A percentile compares a stretch with the other conserved stretches of the same genome.
phyloP scores from a whole-genome alignment of 2,329 filamentous ascomycete species.

The Sporothrix sp. region DNA sequence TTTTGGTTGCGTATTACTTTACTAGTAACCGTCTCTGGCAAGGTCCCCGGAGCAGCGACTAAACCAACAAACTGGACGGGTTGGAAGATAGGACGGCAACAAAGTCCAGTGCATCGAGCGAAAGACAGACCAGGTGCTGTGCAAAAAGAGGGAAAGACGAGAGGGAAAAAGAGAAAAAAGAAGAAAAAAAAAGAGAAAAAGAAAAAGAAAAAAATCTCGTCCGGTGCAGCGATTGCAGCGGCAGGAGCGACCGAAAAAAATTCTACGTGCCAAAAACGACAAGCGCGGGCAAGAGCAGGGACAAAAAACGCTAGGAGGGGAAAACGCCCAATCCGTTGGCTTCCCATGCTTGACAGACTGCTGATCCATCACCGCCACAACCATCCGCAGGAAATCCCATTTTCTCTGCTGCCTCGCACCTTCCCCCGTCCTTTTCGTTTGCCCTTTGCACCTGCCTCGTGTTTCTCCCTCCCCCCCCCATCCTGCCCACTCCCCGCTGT shows the following conservation, averaged over 20 bases:
- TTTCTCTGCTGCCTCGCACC: not conserved
- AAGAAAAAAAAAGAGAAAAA: not conserved
- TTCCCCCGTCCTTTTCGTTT: not conserved
- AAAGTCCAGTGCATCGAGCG: too few species aligned
- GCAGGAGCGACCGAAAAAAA: not conserved
- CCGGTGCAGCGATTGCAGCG: too few species aligned
- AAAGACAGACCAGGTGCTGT: too few species aligned
- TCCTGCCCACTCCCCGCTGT: slow-evolving; percentile 13
- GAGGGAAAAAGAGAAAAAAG: too few species aligned
- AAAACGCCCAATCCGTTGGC: slow-evolving; percentile 5
- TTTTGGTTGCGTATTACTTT: too few species aligned
- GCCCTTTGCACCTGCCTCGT: not conserved
- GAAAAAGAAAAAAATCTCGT: not conserved
- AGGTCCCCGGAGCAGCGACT: too few species aligned
- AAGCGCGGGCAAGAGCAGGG: not conserved
- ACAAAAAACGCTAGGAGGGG: not conserved
- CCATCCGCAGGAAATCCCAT: too few species aligned
- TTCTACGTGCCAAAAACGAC: not conserved
- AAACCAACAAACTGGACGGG: too few species aligned
- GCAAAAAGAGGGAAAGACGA: not conserved
- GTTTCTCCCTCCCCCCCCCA: not conserved
- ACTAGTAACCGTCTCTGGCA: too few species aligned
- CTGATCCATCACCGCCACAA: slow-evolving; percentile 5
- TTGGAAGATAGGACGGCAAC: too few species aligned
- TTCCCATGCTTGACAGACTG: slow-evolving; percentile 1